Evolutionary conservation across 768 basidiomycete species (phyloP).

Genomic region (Calocybe indica): DNA sequence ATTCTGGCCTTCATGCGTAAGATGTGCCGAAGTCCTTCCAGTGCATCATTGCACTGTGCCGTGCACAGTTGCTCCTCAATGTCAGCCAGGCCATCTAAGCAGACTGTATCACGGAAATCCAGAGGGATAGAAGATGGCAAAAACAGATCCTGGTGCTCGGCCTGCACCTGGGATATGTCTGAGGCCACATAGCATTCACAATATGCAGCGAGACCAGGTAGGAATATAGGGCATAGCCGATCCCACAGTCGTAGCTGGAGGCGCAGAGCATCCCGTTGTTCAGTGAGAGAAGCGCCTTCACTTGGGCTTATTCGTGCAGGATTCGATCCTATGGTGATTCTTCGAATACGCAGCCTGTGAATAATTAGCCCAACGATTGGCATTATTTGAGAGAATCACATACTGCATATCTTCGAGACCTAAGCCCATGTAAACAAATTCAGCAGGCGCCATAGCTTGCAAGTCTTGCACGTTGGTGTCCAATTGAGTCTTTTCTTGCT

Average conservation of each 20-base stretch:
- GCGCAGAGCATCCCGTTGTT: slow-evolving; percentile 7
- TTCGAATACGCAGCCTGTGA: not conserved
- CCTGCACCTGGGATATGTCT: not conserved
- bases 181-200: not conserved
- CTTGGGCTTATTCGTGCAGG: not conserved
- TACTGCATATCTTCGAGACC: slow-evolving; percentile 15
- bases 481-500: not conserved
- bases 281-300: slow-evolving; percentile 4
- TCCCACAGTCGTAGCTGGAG: slow-evolving; percentile 9
- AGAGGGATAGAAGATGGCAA: slow-evolving; percentile 9
- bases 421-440: slow-evolving; percentile 10
- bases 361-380: not conserved
- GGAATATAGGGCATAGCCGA: slow-evolving; percentile 8
- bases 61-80: slow-evolving; percentile 15
- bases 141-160: slow-evolving; percentile 10
- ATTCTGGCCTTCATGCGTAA: slow-evolving; percentile 14
- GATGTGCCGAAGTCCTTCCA: slow-evolving; percentile 11
- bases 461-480: not conserved
- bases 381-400: not conserved
- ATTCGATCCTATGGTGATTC: not conserved
- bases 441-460: slow-evolving; percentile 6
- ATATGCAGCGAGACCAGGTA: slow-evolving; percentile 11
- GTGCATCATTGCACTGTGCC: slow-evolving; percentile 15
- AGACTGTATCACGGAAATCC: not conserved
- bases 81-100: slow-evolving; percentile 1